A percentile compares a stretch with the other conserved stretches of the same genome.
phyloP scores from a whole-genome alignment of 768 basidiomycete genomes.

The Leucosporidium creatinivorum region DNA sequence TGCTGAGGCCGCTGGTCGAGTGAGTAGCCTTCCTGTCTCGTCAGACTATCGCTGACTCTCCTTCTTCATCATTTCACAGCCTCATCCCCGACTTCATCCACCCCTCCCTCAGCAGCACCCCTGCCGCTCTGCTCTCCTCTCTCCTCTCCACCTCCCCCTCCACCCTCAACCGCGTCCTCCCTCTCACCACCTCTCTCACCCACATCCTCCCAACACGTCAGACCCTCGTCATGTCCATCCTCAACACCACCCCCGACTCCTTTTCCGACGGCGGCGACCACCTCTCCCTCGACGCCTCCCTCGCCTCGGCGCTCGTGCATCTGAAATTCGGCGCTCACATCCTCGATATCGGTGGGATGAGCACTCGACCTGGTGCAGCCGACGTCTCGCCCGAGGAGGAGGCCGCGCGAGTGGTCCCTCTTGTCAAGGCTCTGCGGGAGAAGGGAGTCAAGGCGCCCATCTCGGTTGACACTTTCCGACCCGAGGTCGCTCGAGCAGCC shows the following conservation, averaged over 20 bases:
- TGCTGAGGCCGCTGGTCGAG: slow-evolving; percentile 80
- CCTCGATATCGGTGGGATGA: slow-evolving; percentile 88
- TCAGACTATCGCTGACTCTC: not conserved
- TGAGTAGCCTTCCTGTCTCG: slow-evolving; percentile 44
- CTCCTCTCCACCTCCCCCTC: slow-evolving; percentile 32
- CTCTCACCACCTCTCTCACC: slow-evolving; percentile 52
- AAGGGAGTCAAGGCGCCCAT: slow-evolving; percentile 49
- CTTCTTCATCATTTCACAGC: slow-evolving; percentile 45
- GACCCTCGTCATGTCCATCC: slow-evolving; percentile 75
- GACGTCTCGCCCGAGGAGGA: slow-evolving; percentile 66
- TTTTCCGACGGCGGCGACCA: slow-evolving; percentile 79
- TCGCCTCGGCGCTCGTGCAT: slow-evolving; percentile 38
- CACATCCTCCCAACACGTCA: slow-evolving; percentile 22
- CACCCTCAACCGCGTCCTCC: slow-evolving; percentile 65
- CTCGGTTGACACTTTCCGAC: slow-evolving; percentile 84
- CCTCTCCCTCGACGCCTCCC: slow-evolving; percentile 50
- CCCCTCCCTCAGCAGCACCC: slow-evolving; percentile 51
- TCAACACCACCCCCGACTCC: slow-evolving; percentile 91
- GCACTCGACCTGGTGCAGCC: slow-evolving; percentile 73
- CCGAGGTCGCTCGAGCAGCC: slow-evolving; percentile 65
- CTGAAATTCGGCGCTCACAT: slow-evolving; percentile 57
- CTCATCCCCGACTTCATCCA: slow-evolving; percentile 70
- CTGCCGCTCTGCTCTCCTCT: slow-evolving; percentile 41
- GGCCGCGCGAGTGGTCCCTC: slow-evolving; percentile 60
- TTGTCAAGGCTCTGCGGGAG: slow-evolving; percentile 55